These are phyloP conservation scores for Tetracentron sinense DNA, from an alignment of 164 flowering plant genomes.

Conservation along the genomic window DNA sequence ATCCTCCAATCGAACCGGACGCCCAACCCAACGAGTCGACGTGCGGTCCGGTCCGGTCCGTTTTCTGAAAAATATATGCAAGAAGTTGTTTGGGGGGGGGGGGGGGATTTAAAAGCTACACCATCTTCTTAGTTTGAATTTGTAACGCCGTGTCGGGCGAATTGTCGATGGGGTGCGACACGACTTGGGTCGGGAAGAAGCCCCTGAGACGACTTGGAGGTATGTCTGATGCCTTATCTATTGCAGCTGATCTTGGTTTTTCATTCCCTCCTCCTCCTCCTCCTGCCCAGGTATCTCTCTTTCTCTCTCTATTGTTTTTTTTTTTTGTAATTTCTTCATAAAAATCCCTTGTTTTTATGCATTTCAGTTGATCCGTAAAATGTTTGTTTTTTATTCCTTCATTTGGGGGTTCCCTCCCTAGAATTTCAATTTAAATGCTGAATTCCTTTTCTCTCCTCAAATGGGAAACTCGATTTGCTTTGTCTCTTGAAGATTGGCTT, in stretches of 20 bases:
- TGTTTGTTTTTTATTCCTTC: too few species aligned
- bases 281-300: constrained; percentile 44
- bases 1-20: too few species aligned
- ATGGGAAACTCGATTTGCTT: neutral
- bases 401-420: too few species aligned
- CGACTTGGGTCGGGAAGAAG: constrained; percentile 77
- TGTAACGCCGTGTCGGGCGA: neutral
- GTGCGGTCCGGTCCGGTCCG: too few species aligned
- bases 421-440: neutral
- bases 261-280: constrained; percentile 39
- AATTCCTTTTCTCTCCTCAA: neutral
- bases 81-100: too few species aligned
- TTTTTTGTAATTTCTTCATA: neutral
- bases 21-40: too few species aligned
- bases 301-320: neutral
- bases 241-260: constrained; percentile 86
- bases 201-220: constrained; percentile 79
- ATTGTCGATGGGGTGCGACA: constrained; percentile 54
- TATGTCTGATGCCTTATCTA: constrained; percentile 86
- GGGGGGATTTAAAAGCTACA: too few species aligned
- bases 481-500: neutral
- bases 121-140: too few species aligned
- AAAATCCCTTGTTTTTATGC: too few species aligned
- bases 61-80: too few species aligned
- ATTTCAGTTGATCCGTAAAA: too few species aligned